These are phyloP conservation scores for Tieghemostelium lacteum DNA, from an alignment of 78 protist species.

Conservation along the genomic window DNA sequence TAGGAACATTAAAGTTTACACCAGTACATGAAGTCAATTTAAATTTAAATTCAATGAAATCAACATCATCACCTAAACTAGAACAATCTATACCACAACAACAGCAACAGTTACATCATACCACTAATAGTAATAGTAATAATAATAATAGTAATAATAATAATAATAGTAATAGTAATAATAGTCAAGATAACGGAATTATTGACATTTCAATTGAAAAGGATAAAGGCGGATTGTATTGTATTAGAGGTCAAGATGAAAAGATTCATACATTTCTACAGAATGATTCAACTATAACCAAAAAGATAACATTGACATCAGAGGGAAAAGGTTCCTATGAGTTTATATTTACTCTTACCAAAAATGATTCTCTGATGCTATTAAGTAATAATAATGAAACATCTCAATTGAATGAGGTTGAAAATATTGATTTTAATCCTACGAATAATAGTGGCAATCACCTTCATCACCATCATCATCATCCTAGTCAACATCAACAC, in stretches of 20 bases:
- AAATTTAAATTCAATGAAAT: background rate
- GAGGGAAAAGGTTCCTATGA: constrained; percentile 75
- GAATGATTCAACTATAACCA: constrained; percentile 34
- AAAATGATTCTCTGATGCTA: constrained; percentile 60
- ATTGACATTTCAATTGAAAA: background rate
- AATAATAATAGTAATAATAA: background rate
- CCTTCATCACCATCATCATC: background rate
- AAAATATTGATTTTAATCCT: constrained; percentile 46
- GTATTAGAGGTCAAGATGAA: constrained; percentile 49
- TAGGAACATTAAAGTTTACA: constrained; percentile 70
- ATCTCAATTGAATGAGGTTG: constrained; percentile 16
- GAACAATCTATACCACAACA: background rate
- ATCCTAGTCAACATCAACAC: background rate
- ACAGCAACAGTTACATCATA: background rate
- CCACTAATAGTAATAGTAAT: background rate
- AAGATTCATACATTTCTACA: constrained; percentile 53
- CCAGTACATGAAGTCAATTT: constrained; percentile 52
- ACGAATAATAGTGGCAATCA: too few relatives aligned
- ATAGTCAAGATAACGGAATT: background rate
- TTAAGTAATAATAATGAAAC: background rate
- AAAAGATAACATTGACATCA: constrained; percentile 55
- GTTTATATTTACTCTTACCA: constrained; percentile 48
- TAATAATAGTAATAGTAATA: background rate
- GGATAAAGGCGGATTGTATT: constrained; percentile 51
- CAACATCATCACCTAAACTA: background rate